Conservation (phyloP, 2,329 filamentous ascomycete genomes). For the Orbilia quercus region DNA sequence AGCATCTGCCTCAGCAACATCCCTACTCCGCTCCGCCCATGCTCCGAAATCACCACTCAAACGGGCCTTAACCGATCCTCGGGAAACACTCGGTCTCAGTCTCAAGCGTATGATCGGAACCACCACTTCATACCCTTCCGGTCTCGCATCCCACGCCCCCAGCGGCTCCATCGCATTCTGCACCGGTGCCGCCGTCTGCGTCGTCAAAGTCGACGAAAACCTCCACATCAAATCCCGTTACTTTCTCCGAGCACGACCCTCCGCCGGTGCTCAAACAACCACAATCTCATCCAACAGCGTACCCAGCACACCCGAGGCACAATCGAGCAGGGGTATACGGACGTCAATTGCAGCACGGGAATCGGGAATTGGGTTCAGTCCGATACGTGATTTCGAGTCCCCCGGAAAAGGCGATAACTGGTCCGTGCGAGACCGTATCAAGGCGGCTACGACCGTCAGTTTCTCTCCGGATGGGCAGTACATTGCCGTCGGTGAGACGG, state of each 20-base stretch:
- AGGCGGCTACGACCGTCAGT: constrained; percentile 89
- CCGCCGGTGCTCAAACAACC: constrained; percentile 71
- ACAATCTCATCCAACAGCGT: constrained; percentile 66
- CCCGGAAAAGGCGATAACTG: constrained; percentile 78
- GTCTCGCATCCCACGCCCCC: constrained; percentile 82
- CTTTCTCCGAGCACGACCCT: constrained; percentile 88
- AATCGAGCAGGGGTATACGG: constrained; percentile 73
- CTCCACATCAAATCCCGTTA: constrained; percentile 74
- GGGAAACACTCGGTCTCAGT: constrained; percentile 68
- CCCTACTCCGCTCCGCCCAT: constrained; percentile 37
- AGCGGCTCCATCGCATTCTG: constrained; percentile 83
- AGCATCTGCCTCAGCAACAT: constrained; percentile 25
- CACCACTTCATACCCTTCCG: constrained; percentile 83
- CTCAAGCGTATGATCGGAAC: constrained; percentile 89
- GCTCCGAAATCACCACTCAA: constrained; percentile 62
- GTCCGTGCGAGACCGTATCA: constrained; percentile 91
- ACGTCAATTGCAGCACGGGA: constrained; percentile 68
- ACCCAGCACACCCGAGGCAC: constrained; percentile 68
- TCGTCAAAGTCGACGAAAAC: constrained; percentile 80
- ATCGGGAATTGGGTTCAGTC: constrained; percentile 62
- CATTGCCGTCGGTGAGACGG: constrained; percentile 90
- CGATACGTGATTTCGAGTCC: constrained; percentile 64
- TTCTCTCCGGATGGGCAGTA: constrained; percentile 88
- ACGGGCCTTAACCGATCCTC: constrained; percentile 63
- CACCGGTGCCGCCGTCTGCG: constrained; percentile 91